Conservation (phyloP, 805 yeast species). For the Candida railenensis region DNA sequence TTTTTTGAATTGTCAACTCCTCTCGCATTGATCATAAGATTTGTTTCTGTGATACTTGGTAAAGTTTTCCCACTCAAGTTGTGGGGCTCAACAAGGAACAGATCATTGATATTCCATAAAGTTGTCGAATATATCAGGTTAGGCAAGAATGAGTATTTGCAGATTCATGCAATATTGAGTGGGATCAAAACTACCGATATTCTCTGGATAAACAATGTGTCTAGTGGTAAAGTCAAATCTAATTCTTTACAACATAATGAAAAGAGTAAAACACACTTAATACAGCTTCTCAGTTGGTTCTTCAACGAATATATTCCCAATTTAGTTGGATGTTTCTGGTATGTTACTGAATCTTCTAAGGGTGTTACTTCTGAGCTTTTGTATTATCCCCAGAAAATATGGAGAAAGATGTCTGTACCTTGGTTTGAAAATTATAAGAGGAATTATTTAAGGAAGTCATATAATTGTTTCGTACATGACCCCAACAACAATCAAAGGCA, state of each 20-base stretch:
- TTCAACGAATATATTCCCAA: constrained; percentile 45
- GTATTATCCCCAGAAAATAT: constrained; percentile 58
- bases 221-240: background rate
- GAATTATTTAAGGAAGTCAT: background rate
- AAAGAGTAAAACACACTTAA: constrained; percentile 23
- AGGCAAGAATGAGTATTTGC: constrained; percentile 34
- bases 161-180: constrained; percentile 27
- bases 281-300: constrained; percentile 54
- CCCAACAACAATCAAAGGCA: background rate
- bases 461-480: background rate
- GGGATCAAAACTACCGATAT: constrained; percentile 45
- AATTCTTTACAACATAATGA: constrained; percentile 43
- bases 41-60: constrained; percentile 42
- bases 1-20: constrained; percentile 27
- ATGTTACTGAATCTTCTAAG: constrained; percentile 52
- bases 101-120: constrained; percentile 32
- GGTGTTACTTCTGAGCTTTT: constrained; percentile 19
- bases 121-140: constrained; percentile 38
- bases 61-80: constrained; percentile 49
- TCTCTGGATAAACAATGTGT: constrained; percentile 45
- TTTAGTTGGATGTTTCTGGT: constrained; percentile 56
- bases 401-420: constrained; percentile 46
- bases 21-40: constrained; percentile 35
- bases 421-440: constrained; percentile 42
- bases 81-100: constrained; percentile 56